These are phyloP conservation scores for Amanita subjunquillea DNA, from an alignment of 768 basidiomycete genomes.

Conservation along the genomic window DNA sequence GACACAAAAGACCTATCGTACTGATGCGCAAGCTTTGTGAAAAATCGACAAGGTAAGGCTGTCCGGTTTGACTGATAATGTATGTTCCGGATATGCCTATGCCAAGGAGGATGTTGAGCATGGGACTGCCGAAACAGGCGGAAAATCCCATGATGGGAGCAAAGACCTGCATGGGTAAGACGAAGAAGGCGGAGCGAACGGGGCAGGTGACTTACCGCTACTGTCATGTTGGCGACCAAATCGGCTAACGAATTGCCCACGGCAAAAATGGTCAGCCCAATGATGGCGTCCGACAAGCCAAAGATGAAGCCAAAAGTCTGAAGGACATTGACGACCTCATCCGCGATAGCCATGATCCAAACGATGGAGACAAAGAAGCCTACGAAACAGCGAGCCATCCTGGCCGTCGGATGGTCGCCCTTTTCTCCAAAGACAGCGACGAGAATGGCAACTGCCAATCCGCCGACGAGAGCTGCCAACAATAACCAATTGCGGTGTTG, in stretches of 20 bases:
- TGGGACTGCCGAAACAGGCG: conserved; percentile 88
- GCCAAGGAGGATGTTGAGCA: conserved; percentile 87
- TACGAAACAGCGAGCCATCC: conserved; percentile 73
- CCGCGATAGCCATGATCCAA: conserved; percentile 98
- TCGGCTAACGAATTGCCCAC: conserved; percentile 95
- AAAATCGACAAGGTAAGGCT: conserved; percentile 68
- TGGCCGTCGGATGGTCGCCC: conserved; percentile 44
- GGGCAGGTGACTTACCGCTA: conserved; percentile 48
- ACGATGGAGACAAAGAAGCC: conserved; percentile 87
- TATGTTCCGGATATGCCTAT: conserved; percentile 89
- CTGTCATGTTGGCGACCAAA: conserved; percentile 93
- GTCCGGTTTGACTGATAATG: conserved; percentile 52
- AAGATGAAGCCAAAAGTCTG: conserved; percentile 92
- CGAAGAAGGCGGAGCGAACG: not conserved
- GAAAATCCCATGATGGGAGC: conserved; percentile 93
- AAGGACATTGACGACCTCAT: conserved; percentile 71
- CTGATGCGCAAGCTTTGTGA: conserved; percentile 81
- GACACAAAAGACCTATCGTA: conserved; percentile 63
- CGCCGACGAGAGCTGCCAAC: conserved; percentile 42
- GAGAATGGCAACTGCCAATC: conserved; percentile 40
- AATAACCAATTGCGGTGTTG: conserved; percentile 38
- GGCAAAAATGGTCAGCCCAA: conserved; percentile 94
- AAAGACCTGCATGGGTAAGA: conserved; percentile 41
- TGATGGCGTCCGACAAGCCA: conserved; percentile 93
- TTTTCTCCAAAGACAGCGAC: conserved; percentile 52